These are phyloP conservation scores for Claviceps capensis DNA, from an alignment of 2,329 filamentous ascomycete genomes.

Conservation along the genomic window DNA sequence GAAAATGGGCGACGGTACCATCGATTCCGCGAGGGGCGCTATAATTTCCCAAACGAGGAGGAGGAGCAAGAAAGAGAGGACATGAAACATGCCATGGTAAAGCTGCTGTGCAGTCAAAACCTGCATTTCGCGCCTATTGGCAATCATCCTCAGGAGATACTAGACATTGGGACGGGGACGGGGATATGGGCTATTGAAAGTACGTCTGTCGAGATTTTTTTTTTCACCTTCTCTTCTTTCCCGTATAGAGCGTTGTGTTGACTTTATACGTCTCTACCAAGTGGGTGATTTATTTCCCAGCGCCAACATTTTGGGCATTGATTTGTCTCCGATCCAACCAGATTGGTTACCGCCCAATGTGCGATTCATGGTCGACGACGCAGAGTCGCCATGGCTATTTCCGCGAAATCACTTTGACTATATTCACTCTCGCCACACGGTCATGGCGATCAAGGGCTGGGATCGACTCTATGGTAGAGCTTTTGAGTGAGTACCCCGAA, in stretches of 20 bases:
- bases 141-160: constrained; percentile 30
- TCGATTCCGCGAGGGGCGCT: constrained; percentile 37
- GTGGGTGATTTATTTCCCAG: constrained; percentile 34
- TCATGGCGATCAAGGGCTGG: constrained; percentile 44
- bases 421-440: constrained; percentile 44
- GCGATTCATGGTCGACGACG: constrained; percentile 42
- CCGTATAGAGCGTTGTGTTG: background rate
- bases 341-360: constrained; percentile 41
- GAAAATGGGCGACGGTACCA: constrained; percentile 49
- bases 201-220: constrained; percentile 12
- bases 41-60: constrained; percentile 48
- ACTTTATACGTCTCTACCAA: constrained; percentile 4
- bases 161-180: constrained; percentile 46
- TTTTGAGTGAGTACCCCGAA: constrained; percentile 25
- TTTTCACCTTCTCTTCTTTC: too few species aligned
- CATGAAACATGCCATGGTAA: constrained; percentile 40
- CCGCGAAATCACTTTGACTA: constrained; percentile 43
- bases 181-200: constrained; percentile 47
- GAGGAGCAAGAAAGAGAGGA: constrained; percentile 44
- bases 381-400: constrained; percentile 42
- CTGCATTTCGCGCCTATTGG: constrained; percentile 40
- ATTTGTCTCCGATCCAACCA: constrained; percentile 36
- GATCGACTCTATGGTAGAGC: constrained; percentile 30
- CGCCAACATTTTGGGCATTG: constrained; percentile 29
- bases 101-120: constrained; percentile 31